A percentile compares a stretch with the other conserved stretches of the same genome.
Evolutionary conservation across 2,329 filamentous ascomycete species (phyloP).

Genomic region (Talaromyces sp.): DNA sequence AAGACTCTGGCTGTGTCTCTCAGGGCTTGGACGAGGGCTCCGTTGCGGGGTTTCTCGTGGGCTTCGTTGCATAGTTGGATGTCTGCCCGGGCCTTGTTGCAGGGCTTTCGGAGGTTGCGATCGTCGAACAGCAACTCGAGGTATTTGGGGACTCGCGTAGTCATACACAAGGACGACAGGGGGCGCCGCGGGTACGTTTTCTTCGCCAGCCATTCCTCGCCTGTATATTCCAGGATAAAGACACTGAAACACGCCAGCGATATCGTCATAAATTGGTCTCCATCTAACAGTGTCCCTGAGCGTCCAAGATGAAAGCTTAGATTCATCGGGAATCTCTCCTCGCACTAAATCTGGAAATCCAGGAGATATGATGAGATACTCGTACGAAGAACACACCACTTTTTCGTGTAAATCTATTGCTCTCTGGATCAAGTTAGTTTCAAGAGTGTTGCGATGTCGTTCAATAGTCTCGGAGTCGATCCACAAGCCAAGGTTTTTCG

Average conservation of each 20-base stretch:
- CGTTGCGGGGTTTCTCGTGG: too few relatives aligned
- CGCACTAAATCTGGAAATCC: neutral
- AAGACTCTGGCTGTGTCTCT: too few relatives aligned
- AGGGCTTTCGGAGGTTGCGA: slow-evolving; percentile 6
- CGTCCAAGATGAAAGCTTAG: neutral
- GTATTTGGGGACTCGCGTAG: neutral
- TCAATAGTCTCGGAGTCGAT: neutral
- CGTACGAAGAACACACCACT: neutral
- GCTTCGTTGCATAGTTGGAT: too few relatives aligned
- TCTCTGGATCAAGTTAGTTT: neutral
- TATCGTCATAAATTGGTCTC: neutral
- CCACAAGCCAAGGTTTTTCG: neutral
- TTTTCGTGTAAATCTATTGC: neutral
- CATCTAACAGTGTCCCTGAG: neutral
- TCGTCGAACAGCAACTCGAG: neutral
- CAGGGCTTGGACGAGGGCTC: too few relatives aligned
- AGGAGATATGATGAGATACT: neutral
- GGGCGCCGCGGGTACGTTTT: neutral
- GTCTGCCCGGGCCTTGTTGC: neutral
- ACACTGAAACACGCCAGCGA: neutral
- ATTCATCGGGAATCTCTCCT: slow-evolving; percentile 1
- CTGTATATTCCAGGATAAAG: neutral
- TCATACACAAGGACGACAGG: neutral
- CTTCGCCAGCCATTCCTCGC: neutral
- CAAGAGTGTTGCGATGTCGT: neutral